Evolutionary conservation across 2,329 filamentous ascomycete genomes (phyloP).

Genomic region (Pseudogymnoascus sp.): DNA sequence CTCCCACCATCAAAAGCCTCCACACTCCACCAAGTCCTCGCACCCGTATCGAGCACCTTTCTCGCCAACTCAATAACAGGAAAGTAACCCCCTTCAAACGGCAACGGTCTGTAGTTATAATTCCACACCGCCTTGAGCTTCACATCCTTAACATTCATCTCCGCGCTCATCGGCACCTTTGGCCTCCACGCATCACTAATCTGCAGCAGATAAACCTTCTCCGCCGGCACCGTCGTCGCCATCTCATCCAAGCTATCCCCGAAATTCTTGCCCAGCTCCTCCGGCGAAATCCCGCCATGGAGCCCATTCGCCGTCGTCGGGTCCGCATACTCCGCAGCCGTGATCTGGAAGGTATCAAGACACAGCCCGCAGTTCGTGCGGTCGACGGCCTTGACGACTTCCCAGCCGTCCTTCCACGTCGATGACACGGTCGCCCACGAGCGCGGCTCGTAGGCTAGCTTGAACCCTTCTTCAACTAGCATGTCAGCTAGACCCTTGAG

Average conservation of each 20-base stretch:
- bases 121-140: conserved; percentile 62
- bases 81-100: conserved; percentile 63
- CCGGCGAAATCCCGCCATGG: conserved; percentile 29
- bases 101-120: conserved; percentile 60
- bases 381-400: conserved; percentile 55
- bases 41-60: conserved; percentile 61
- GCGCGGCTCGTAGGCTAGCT: conserved; percentile 74
- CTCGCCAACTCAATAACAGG: conserved; percentile 57
- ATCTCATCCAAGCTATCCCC: conserved; percentile 49
- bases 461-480: conserved; percentile 47
- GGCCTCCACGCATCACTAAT: conserved; percentile 67
- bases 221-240: conserved; percentile 47
- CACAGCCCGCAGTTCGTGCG: conserved; percentile 64
- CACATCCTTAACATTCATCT: conserved; percentile 43
- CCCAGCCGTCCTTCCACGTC: conserved; percentile 62
- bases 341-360: conserved; percentile 71
- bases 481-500: conserved; percentile 57
- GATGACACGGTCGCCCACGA: conserved; percentile 68
- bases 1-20: conserved; percentile 60
- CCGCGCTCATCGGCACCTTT: conserved; percentile 44
- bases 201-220: conserved; percentile 69
- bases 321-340: conserved; percentile 65
- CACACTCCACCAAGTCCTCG: conserved; percentile 55
- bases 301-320: conserved; percentile 57
- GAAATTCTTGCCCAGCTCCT: conserved; percentile 44